Percentiles rank a stretch among this genome's conserved stretches.
Conservation (phyloP, 495 filamentous ascomycete species). For the Penicillium angulare region DNA sequence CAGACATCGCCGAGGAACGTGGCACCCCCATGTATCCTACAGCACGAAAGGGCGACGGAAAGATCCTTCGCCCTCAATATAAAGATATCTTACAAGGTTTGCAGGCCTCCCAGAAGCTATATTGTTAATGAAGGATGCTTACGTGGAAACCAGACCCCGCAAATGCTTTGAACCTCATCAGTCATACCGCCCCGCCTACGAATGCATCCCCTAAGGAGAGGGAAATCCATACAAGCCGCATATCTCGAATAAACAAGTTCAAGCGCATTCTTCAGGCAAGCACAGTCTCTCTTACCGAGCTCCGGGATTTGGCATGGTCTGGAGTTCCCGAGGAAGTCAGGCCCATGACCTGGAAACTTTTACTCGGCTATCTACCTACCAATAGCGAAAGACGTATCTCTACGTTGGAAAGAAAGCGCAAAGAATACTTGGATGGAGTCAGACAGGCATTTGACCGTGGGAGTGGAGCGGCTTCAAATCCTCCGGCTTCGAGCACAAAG, state of each 20-base stretch:
- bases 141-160: constrained; percentile 67
- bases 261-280: constrained; percentile 91
- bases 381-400: constrained; percentile 88
- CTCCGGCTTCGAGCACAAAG: constrained; percentile 38
- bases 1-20: constrained; percentile 87
- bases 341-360: constrained; percentile 96
- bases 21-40: constrained; percentile 85
- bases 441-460: constrained; percentile 89
- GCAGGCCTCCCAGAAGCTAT: background rate
- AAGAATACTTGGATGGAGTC: constrained; percentile 95
- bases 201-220: constrained; percentile 80
- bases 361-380: constrained; percentile 92
- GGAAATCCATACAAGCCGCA: constrained; percentile 82
- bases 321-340: constrained; percentile 93
- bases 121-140: constrained; percentile 1
- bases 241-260: constrained; percentile 97
- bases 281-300: constrained; percentile 78
- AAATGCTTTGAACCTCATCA: constrained; percentile 92
- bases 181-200: constrained; percentile 71
- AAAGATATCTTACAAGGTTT: constrained; percentile 86
- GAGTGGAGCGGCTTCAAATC: constrained; percentile 29
- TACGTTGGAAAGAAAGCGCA: constrained; percentile 90
- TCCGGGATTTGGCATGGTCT: constrained; percentile 85
- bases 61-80: constrained; percentile 94
- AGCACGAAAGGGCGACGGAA: constrained; percentile 83